These are phyloP conservation scores for Tephrocybe sp. DNA, from an alignment of 768 basidiomycete species.

Conservation along the genomic window DNA sequence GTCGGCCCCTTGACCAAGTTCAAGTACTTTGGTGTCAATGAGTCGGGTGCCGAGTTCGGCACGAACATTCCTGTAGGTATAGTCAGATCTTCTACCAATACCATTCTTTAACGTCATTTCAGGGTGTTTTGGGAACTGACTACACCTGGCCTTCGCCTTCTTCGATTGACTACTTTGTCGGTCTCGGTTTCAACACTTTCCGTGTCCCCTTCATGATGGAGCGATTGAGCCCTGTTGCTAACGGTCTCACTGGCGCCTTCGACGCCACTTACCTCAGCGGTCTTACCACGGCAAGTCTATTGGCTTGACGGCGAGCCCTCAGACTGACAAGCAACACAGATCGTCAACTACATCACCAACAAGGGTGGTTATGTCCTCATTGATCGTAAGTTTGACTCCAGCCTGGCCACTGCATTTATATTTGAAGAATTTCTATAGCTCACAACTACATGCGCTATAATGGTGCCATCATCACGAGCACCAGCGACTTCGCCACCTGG, in stretches of 20 bases:
- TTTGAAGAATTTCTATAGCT: constrained; percentile 27
- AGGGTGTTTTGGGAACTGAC: constrained; percentile 40
- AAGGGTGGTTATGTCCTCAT: constrained; percentile 59
- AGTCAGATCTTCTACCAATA: background rate
- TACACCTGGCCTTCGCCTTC: constrained; percentile 53
- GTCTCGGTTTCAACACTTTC: constrained; percentile 61
- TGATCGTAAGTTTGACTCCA: constrained; percentile 42
- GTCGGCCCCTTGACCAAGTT: constrained; percentile 51
- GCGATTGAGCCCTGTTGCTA: constrained; percentile 51
- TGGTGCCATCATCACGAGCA: constrained; percentile 47
- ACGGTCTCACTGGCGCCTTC: constrained; percentile 55
- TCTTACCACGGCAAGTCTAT: constrained; percentile 40
- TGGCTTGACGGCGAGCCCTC: too few relatives aligned
- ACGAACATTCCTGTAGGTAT: constrained; percentile 44
- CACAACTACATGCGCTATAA: constrained; percentile 68
- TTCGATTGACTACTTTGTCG: constrained; percentile 48
- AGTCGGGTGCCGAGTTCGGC: constrained; percentile 66
- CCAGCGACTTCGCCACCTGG: constrained; percentile 42
- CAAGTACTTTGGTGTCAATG: constrained; percentile 62
- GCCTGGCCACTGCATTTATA: background rate
- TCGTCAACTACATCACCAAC: constrained; percentile 57
- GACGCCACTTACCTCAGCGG: constrained; percentile 51
- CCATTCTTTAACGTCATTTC: background rate
- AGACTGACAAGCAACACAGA: constrained; percentile 29
- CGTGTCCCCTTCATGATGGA: constrained; percentile 62